A percentile compares a stretch with the other conserved stretches of the same genome.
Conservation (phyloP, 345 rosid genomes). For the Eucalyptus tenuipes region DNA sequence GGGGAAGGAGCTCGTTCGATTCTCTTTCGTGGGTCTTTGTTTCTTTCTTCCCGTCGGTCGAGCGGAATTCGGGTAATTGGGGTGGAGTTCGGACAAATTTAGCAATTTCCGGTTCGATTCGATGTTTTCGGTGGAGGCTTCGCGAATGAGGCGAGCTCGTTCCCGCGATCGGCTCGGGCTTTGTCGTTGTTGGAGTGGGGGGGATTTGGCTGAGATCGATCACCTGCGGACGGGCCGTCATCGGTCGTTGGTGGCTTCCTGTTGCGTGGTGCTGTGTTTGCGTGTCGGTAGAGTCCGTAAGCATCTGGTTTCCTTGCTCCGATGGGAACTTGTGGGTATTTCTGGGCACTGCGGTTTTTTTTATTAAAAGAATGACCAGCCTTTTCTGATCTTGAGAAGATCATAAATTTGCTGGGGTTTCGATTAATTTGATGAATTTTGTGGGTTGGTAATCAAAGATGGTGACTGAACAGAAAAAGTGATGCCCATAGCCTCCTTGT, state of each 20-base stretch:
- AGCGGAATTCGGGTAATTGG: neutral
- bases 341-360: neutral
- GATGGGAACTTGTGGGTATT: neutral
- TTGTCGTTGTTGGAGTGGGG: neutral
- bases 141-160: neutral
- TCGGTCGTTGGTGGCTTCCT: neutral
- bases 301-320: neutral
- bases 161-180: neutral
- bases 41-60: neutral
- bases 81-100: neutral
- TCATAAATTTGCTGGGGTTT: neutral
- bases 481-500: neutral
- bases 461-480: neutral
- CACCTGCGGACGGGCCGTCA: neutral
- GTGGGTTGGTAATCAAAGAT: neutral
- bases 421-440: neutral
- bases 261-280: neutral
- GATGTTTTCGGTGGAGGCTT: neutral
- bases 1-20: neutral
- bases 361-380: neutral
- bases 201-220: neutral
- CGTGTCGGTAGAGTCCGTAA: neutral
- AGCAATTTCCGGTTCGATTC: neutral
- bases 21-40: neutral
- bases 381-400: neutral